A percentile compares a stretch with the other conserved stretches of the same genome.
These are phyloP conservation scores for Stephanodiscus triporus DNA, from an alignment of 108 stramenopile species.

Conservation along the genomic window DNA sequence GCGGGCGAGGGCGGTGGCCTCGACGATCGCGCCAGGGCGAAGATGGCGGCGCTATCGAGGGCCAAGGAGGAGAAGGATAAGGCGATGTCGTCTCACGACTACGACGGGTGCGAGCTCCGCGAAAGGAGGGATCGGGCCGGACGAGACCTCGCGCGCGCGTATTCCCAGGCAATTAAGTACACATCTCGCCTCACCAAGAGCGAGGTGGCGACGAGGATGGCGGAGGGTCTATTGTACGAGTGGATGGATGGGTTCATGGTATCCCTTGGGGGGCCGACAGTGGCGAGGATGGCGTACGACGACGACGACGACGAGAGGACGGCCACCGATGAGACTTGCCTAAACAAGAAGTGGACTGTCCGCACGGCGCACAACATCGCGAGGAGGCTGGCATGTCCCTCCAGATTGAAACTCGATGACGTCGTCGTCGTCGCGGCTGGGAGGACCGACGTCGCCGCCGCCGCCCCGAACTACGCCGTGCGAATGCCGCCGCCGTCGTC, in stretches of 20 bases:
- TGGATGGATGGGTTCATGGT: conserved; percentile 37
- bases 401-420: not conserved
- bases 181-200: conserved; percentile 35
- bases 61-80: conserved; percentile 20
- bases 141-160: conserved; percentile 27
- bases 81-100: conserved; percentile 16
- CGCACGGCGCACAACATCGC: conserved; percentile 19
- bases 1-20: not conserved
- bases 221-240: conserved; percentile 43
- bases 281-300: not conserved
- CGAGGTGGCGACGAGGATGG: conserved; percentile 28
- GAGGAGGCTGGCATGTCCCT: not conserved
- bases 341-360: conserved; percentile 34
- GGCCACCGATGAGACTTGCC: not conserved
- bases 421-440: not conserved
- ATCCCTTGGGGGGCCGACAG: conserved; percentile 8
- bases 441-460: not conserved
- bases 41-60: conserved; percentile 23
- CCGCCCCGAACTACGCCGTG: not conserved
- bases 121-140: conserved; percentile 28
- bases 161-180: conserved; percentile 53
- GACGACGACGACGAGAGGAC: not conserved
- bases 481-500: conserved; percentile 39
- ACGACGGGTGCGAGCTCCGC: conserved; percentile 16
- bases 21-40: conserved; percentile 34